Percentiles rank a stretch among this genome's conserved stretches.
Evolutionary conservation across 768 basidiomycete species (phyloP).

Genomic region (Dictyophora rubrovolvata): DNA sequence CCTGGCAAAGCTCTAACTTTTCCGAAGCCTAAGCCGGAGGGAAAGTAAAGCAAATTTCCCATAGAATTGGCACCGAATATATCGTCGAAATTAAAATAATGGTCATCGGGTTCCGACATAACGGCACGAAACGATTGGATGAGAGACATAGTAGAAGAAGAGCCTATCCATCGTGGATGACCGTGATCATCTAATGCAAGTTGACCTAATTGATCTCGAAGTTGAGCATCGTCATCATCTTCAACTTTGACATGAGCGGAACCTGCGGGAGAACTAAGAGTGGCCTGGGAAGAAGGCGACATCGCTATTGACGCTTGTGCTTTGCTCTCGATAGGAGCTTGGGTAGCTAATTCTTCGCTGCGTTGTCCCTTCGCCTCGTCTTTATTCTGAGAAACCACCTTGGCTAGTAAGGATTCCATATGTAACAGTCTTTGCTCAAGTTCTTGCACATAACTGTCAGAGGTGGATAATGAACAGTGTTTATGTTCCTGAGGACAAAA

Average conservation of each 20-base stretch:
- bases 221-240: conserved; percentile 41
- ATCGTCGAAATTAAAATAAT: conserved; percentile 78
- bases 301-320: background rate
- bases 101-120: conserved; percentile 63
- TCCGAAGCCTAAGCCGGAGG: conserved; percentile 78
- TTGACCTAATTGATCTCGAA: conserved; percentile 79
- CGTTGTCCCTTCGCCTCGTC: background rate
- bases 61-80: conserved; percentile 69
- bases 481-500: conserved; percentile 16
- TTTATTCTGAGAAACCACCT: background rate
- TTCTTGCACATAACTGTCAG: conserved; percentile 75
- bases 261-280: background rate
- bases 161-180: conserved; percentile 86
- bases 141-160: conserved; percentile 85
- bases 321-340: background rate
- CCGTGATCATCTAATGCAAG: conserved; percentile 84
- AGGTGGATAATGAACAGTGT: background rate
- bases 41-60: conserved; percentile 80
- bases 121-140: conserved; percentile 78
- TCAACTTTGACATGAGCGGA: conserved; percentile 30
- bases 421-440: conserved; percentile 79
- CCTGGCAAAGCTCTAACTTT: conserved; percentile 74
- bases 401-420: conserved; percentile 49
- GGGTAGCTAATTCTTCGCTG: background rate
- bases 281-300: background rate